Percentiles rank a stretch among this genome's conserved stretches.
phyloP scores from a whole-genome alignment of 2,329 filamentous ascomycete genomes.

The Trichophyton simii region DNA sequence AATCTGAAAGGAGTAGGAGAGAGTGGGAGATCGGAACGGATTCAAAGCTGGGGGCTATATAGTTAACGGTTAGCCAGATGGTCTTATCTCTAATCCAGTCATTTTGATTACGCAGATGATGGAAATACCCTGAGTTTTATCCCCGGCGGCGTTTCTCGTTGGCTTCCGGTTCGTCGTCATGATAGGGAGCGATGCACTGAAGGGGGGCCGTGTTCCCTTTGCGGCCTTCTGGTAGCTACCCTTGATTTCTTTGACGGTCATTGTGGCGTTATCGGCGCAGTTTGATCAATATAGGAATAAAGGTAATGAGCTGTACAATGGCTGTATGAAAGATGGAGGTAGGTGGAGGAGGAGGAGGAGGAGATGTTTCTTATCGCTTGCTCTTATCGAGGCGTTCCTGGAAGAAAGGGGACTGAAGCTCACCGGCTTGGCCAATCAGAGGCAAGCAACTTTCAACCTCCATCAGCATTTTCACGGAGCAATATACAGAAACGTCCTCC shows the following conservation, averaged over 20 bases:
- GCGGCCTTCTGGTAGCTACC: neutral
- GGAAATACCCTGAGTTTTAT: neutral
- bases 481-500: neutral
- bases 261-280: neutral
- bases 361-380: neutral
- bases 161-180: neutral
- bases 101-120: neutral
- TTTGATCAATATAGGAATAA: neutral
- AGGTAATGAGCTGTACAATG: neutral
- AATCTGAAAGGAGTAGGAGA: slow-evolving; percentile 51
- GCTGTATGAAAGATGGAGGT: neutral
- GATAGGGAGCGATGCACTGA: neutral
- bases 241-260: neutral
- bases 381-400: neutral
- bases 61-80: neutral
- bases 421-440: neutral
- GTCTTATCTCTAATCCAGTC: neutral
- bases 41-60: neutral
- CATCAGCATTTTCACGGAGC: neutral
- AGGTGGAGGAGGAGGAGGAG: neutral
- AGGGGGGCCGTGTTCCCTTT: neutral
- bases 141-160: neutral
- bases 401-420: neutral
- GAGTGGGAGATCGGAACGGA: slow-evolving; percentile 33
- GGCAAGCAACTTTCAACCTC: neutral